phyloP scores from a whole-genome alignment of 176 grass and related monocot genomes.

The Oryza glaberrima region DNA sequence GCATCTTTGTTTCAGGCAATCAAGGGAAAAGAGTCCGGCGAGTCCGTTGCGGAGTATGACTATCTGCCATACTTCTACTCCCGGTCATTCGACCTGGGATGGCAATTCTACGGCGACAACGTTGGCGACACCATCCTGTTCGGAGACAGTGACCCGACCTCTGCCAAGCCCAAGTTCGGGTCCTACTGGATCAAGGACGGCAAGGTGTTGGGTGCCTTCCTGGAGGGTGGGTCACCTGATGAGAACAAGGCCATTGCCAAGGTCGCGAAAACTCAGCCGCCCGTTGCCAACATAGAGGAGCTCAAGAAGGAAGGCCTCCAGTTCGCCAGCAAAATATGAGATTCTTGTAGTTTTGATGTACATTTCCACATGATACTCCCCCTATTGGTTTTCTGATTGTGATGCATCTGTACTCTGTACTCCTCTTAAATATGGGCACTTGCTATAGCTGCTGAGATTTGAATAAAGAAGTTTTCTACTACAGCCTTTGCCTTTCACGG shows the following conservation, averaged over 20 bases:
- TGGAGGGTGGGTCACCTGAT: constrained; percentile 81
- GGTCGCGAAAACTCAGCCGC: constrained; percentile 69
- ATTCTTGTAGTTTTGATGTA: neutral
- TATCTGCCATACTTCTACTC: constrained; percentile 98
- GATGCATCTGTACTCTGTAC: constrained; percentile 27
- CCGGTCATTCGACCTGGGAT: constrained; percentile 79
- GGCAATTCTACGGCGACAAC: constrained; percentile 98
- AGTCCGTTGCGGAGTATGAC: constrained; percentile 67
- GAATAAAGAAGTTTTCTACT: constrained; percentile 45
- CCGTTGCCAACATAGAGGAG: constrained; percentile 48
- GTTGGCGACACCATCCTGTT: constrained; percentile 81
- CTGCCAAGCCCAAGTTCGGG: constrained; percentile 81
- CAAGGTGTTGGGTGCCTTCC: constrained; percentile 81
- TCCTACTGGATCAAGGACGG: constrained; percentile 96
- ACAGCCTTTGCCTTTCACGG: neutral
- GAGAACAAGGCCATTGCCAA: constrained; percentile 87
- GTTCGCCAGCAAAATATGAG: constrained; percentile 85
- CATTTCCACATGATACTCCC: neutral
- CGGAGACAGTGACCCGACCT: constrained; percentile 68
- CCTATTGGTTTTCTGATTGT: constrained; percentile 13
- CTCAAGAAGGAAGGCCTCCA: constrained; percentile 69
- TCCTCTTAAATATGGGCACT: neutral
- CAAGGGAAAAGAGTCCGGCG: constrained; percentile 70
- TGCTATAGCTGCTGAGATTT: neutral
- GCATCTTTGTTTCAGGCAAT: constrained; percentile 62